These are phyloP conservation scores for Neophaeococcomyces mojaviensis DNA, from an alignment of 2,329 filamentous ascomycete genomes.

Conservation along the genomic window DNA sequence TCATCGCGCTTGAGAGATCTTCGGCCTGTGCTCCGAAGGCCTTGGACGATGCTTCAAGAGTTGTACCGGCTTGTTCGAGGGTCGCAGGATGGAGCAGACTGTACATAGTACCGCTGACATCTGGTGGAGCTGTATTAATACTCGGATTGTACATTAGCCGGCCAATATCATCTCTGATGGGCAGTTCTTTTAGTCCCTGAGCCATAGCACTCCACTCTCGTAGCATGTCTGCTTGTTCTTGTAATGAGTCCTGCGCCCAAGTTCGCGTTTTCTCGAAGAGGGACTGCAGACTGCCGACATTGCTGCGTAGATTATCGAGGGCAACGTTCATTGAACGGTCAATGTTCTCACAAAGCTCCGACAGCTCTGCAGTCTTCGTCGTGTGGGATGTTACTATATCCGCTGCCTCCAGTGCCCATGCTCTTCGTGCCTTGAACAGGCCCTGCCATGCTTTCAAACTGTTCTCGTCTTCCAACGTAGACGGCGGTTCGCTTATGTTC, in stretches of 20 bases:
- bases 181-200: conserved; percentile 32
- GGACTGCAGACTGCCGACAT: conserved; percentile 38
- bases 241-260: conserved; percentile 39
- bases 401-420: conserved; percentile 68
- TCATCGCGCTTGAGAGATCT: conserved; percentile 12
- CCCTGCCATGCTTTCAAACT: conserved; percentile 82
- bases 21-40: conserved; percentile 16
- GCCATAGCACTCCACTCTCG: conserved; percentile 36
- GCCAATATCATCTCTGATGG: conserved; percentile 36
- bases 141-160: conserved; percentile 27
- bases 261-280: conserved; percentile 39
- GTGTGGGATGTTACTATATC: conserved; percentile 61
- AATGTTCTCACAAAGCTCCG: conserved; percentile 64
- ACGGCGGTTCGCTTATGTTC: conserved; percentile 60
- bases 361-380: conserved; percentile 43
- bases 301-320: conserved; percentile 60
- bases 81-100: conserved; percentile 15
- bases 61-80: conserved; percentile 14
- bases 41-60: conserved; percentile 13
- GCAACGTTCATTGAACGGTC: conserved; percentile 75
- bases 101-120: conserved; percentile 16
- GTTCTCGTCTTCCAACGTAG: conserved; percentile 70
- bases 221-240: conserved; percentile 38
- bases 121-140: conserved; percentile 5
- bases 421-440: conserved; percentile 70